Evolutionary conservation across 2,329 filamentous ascomycete species (phyloP).

Genomic region (Fusarium sp.): DNA sequence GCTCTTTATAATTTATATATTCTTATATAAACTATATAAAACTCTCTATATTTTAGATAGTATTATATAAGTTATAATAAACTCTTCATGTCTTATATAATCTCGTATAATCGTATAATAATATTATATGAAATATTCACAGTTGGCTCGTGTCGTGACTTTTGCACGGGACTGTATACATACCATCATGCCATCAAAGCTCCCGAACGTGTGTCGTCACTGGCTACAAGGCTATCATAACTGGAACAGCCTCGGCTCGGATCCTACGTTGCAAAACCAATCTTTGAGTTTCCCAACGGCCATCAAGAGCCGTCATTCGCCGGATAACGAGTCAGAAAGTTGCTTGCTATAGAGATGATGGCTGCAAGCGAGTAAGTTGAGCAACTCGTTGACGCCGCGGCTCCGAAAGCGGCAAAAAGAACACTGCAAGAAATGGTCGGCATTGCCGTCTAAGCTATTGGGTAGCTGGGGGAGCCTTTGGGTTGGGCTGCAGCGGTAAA

Average conservation of each 20-base stretch:
- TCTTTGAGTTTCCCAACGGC: conserved; percentile 6
- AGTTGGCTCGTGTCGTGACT: too few species aligned
- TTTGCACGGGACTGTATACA: too few species aligned
- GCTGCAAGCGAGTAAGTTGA: conserved; percentile 37
- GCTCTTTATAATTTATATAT: too few species aligned
- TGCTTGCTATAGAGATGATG: conserved; percentile 3
- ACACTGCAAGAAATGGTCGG: conserved; percentile 10
- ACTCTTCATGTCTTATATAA: too few species aligned
- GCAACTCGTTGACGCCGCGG: conserved; percentile 10
- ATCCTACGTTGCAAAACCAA: neutral
- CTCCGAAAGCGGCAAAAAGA: conserved; percentile 38
- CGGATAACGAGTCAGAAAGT: conserved; percentile 33
- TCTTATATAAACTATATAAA: too few species aligned
- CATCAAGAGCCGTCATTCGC: conserved; percentile 23
- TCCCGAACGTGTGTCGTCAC: neutral
- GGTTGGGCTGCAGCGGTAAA: conserved; percentile 26
- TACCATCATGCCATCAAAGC: too few species aligned
- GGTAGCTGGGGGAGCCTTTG: conserved; percentile 2
- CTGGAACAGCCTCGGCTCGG: neutral
- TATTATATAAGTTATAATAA: too few species aligned
- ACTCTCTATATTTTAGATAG: too few species aligned
- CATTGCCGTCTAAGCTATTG: conserved; percentile 30
- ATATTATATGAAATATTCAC: too few species aligned
- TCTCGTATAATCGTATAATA: too few species aligned
- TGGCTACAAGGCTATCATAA: neutral